phyloP scores from a whole-genome alignment of 1,284 basidiomycete genomes.

The Malassezia nana region DNA sequence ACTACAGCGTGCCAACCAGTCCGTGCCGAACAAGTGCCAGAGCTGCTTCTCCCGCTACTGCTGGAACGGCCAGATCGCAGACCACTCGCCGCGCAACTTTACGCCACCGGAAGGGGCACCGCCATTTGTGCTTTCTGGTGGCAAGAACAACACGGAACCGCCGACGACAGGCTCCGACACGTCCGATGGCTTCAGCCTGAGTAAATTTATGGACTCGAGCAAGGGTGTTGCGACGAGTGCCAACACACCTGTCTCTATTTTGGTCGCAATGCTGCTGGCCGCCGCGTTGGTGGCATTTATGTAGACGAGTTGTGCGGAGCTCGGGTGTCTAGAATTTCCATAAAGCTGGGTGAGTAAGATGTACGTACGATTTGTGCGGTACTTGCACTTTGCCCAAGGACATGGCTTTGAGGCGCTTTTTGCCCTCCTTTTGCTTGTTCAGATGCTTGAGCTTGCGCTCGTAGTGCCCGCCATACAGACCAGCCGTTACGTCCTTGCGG shows the following conservation, averaged over 20 bases:
- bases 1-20: slow-evolving; percentile 26
- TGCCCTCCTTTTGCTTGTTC: slow-evolving; percentile 45
- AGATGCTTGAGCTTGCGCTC: slow-evolving; percentile 39
- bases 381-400: slow-evolving; percentile 40
- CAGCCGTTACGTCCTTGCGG: slow-evolving; percentile 77
- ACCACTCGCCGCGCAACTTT: slow-evolving; percentile 25
- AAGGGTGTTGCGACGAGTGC: not conserved
- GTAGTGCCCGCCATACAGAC: slow-evolving; percentile 70
- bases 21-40: slow-evolving; percentile 27
- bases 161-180: slow-evolving; percentile 32
- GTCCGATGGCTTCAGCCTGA: not conserved
- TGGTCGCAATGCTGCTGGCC: not conserved
- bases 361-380: slow-evolving; percentile 23
- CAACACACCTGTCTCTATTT: not conserved
- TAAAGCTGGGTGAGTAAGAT: slow-evolving; percentile 1
- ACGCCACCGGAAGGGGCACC: slow-evolving; percentile 35
- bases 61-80: slow-evolving; percentile 40
- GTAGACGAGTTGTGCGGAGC: not conserved
- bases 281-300: not conserved
- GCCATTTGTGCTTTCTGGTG: slow-evolving; percentile 28
- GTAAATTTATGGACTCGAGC: slow-evolving; percentile 2
- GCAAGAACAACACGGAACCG: slow-evolving; percentile 20
- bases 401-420: slow-evolving; percentile 39
- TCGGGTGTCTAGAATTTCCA: slow-evolving; percentile 24
- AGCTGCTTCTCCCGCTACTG: slow-evolving; percentile 37